A percentile compares a stretch with the other conserved stretches of the same genome.
phyloP scores from a whole-genome alignment of 2,329 filamentous ascomycete species.

The Madurella mycetomatis region DNA sequence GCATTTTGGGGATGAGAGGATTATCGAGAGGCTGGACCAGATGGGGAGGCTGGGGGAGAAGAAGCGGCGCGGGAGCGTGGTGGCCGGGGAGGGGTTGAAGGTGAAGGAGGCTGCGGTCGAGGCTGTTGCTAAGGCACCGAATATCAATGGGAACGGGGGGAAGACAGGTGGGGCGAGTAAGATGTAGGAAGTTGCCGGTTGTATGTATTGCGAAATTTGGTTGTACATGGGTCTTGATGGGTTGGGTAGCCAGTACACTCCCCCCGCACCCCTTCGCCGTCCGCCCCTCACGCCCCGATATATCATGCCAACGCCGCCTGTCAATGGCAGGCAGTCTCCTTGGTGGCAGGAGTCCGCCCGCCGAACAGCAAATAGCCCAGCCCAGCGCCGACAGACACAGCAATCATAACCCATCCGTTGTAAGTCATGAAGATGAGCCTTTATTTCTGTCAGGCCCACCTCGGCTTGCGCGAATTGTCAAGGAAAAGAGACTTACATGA shows the following conservation, averaged over 20 bases:
- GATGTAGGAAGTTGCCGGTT: constrained; percentile 30
- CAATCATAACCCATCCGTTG: constrained; percentile 95
- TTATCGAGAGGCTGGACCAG: constrained; percentile 44
- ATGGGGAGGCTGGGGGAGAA: constrained; percentile 46
- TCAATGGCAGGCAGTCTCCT: constrained; percentile 88
- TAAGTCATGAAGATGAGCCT: constrained; percentile 99
- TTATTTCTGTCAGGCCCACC: constrained; percentile 4
- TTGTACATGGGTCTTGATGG: constrained; percentile 18
- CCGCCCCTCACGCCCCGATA: neutral
- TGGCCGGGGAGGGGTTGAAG: constrained; percentile 33
- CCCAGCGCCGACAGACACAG: constrained; percentile 84
- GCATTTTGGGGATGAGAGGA: constrained; percentile 48
- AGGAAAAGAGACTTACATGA: constrained; percentile 69
- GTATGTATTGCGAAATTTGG: constrained; percentile 22
- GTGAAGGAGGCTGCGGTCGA: constrained; percentile 12
- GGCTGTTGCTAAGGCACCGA: neutral
- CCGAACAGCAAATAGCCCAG: constrained; percentile 83
- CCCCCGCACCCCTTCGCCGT: no score
- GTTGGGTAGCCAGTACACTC: no score
- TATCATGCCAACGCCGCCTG: neutral
- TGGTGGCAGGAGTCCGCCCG: constrained; percentile 63
- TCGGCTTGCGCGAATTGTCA: neutral
- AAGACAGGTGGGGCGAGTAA: constrained; percentile 28
- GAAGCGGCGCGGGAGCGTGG: constrained; percentile 34
- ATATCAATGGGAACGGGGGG: constrained; percentile 8